Evolutionary conservation across 495 filamentous ascomycete species (phyloP).

Genomic region (Penicillium daleae): DNA sequence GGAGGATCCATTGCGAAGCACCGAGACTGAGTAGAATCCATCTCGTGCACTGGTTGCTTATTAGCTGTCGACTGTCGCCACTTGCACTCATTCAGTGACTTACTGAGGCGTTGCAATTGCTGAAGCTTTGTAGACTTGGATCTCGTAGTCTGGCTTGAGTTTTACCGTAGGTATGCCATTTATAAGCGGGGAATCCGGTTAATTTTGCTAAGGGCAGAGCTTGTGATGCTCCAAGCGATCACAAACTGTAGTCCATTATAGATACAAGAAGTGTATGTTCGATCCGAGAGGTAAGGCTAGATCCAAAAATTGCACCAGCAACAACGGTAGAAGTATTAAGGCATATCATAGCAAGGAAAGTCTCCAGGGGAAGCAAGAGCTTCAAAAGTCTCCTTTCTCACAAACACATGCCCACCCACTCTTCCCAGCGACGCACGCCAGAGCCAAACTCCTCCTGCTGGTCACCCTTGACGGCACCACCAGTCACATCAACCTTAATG

Average conservation of each 20-base stretch:
- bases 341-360: neutral
- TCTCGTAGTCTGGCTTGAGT: neutral
- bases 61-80: no score
- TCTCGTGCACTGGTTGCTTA: no score
- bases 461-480: conserved; percentile 75
- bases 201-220: neutral
- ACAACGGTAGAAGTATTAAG: neutral
- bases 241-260: neutral
- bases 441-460: conserved; percentile 57
- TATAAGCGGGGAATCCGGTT: neutral
- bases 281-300: neutral
- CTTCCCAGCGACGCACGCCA: conserved; percentile 80
- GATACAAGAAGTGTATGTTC: conserved; percentile 1
- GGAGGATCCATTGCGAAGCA: no score
- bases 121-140: no score
- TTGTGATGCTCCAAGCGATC: neutral
- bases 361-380: neutral
- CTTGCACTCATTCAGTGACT: no score
- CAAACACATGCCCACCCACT: conserved; percentile 74
- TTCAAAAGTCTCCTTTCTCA: conserved; percentile 29
- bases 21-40: no score
- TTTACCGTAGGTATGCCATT: neutral
- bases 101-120: no score
- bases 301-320: neutral
- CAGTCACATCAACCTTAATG: conserved; percentile 73